A percentile compares a stretch with the other conserved stretches of the same genome.
Conservation (phyloP, 371 early-diverging fungal genomes). For the Mortierella sp. region DNA sequence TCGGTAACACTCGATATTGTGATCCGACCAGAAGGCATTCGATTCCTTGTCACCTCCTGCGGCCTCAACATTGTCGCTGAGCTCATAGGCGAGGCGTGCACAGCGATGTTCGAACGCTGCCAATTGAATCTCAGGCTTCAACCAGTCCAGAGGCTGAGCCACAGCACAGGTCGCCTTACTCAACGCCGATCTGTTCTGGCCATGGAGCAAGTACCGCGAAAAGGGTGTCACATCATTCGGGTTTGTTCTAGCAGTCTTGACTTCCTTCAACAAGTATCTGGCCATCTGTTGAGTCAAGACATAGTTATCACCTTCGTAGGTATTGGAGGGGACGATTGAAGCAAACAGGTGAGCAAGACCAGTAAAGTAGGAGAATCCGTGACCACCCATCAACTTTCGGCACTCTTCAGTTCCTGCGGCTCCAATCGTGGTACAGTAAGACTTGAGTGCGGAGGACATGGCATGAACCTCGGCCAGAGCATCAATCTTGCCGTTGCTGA, state of each 20-base stretch:
- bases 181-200: constrained; percentile 55
- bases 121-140: constrained; percentile 66
- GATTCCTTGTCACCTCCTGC: constrained; percentile 67
- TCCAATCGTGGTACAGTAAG: constrained; percentile 77
- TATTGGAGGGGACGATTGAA: constrained; percentile 35
- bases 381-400: constrained; percentile 82
- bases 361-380: constrained; percentile 81
- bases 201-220: constrained; percentile 58
- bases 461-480: constrained; percentile 85
- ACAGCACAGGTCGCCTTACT: constrained; percentile 56
- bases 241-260: constrained; percentile 60
- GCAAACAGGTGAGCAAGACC: constrained; percentile 75
- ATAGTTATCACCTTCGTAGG: constrained; percentile 80
- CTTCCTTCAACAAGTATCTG: constrained; percentile 73
- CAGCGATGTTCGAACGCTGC: constrained; percentile 76
- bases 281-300: constrained; percentile 82
- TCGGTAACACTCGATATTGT: constrained; percentile 68
- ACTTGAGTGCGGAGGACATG: constrained; percentile 83
- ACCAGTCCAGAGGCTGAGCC: constrained; percentile 61
- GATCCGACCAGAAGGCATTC: constrained; percentile 59
- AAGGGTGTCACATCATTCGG: constrained; percentile 58
- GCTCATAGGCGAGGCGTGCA: constrained; percentile 65
- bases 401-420: constrained; percentile 79
- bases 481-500: constrained; percentile 70
- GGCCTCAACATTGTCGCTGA: constrained; percentile 62